phyloP scores from a whole-genome alignment of 2,329 filamentous ascomycete species.

The Raffaelea ambrosiae region DNA sequence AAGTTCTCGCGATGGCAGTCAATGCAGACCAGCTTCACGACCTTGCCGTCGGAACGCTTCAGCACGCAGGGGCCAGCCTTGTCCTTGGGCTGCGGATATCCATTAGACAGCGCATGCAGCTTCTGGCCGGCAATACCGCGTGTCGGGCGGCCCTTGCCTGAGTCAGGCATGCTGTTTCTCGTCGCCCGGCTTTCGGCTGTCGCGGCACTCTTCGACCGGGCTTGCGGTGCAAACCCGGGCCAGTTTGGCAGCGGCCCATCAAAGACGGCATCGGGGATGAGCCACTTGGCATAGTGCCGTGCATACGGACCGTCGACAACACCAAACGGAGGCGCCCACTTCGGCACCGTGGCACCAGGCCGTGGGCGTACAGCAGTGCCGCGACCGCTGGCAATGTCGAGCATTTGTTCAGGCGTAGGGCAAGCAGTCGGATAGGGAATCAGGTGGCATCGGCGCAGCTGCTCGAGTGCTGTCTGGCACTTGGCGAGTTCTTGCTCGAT shows the following conservation, averaged over 20 bases:
- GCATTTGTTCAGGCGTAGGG: constrained; percentile 57
- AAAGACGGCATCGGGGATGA: constrained; percentile 80
- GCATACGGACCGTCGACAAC: constrained; percentile 89
- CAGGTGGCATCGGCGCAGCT: constrained; percentile 83
- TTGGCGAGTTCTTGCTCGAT: constrained; percentile 96
- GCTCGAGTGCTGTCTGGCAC: constrained; percentile 87
- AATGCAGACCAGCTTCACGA: constrained; percentile 83
- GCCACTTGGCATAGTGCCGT: constrained; percentile 91
- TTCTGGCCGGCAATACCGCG: constrained; percentile 49
- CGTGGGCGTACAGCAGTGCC: constrained; percentile 59
- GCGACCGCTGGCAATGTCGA: constrained; percentile 64
- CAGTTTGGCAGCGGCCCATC: constrained; percentile 55
- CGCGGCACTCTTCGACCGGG: constrained; percentile 32
- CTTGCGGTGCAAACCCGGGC: constrained; percentile 29
- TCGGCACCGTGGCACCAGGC: constrained; percentile 56
- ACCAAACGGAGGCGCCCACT: constrained; percentile 80
- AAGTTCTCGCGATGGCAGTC: constrained; percentile 88
- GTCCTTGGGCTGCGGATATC: constrained; percentile 66
- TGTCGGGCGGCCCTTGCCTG: constrained; percentile 40
- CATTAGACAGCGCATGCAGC: constrained; percentile 60
- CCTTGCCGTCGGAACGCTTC: constrained; percentile 75
- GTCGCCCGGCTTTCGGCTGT: constrained; percentile 66
- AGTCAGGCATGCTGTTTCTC: constrained; percentile 62
- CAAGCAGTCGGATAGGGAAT: constrained; percentile 77
- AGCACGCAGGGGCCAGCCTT: constrained; percentile 76